Evolutionary conservation across 129 eudicot species (phyloP), one percentile per base, ranked within the genome.

Genomic region (Pseudognaphalium luteoalbum): DNA sequence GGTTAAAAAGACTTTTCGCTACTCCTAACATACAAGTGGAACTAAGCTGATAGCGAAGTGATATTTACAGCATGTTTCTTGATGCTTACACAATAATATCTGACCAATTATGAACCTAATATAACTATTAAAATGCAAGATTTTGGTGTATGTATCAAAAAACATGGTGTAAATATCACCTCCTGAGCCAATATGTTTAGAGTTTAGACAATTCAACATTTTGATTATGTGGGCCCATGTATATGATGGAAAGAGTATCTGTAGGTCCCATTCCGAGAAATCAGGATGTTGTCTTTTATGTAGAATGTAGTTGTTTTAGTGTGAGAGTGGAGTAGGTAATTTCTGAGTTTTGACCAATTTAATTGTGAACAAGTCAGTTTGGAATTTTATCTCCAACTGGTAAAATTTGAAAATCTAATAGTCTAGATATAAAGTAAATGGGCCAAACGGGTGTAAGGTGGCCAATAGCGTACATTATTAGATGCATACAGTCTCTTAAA

Each of bases 311-410:
- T 32, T 62, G 29, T 44, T 44, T 72, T 57, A 21, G 37, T 34
- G 29, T 50, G 34, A 12, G 67, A 20, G 54, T 72, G 57, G 34
- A 20, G 56, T 57, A 7, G 69, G 39, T 30, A 60, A 5, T 28
- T 44, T 25, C 1, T 25, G 28, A 25, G 28, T 25, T 32, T 42
- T 42, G 70, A 62, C 71, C 44, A 50, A 51, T 30, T 14, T 47
- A 30, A 6, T 12, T 61, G 17, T 66, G 90, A 87, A 63, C 56
- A 81, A 19, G 87, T 64, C 63, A 6, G 5, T n/a, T 66, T 35
- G 17, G 71, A 39, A 8, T 66, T 22, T 42, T 3, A 47, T 47
- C 54, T 47, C 17, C 17, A 74, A 32, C 4, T 11, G 34, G 64
- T 51, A 65, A 65, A 50, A 47, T 75, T 5, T 15, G 51, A 28